Evolutionary conservation across 768 basidiomycete species (phyloP), one percentile per base, ranked within the genome.

Genomic region (Auriscalpium orientale): DNA sequence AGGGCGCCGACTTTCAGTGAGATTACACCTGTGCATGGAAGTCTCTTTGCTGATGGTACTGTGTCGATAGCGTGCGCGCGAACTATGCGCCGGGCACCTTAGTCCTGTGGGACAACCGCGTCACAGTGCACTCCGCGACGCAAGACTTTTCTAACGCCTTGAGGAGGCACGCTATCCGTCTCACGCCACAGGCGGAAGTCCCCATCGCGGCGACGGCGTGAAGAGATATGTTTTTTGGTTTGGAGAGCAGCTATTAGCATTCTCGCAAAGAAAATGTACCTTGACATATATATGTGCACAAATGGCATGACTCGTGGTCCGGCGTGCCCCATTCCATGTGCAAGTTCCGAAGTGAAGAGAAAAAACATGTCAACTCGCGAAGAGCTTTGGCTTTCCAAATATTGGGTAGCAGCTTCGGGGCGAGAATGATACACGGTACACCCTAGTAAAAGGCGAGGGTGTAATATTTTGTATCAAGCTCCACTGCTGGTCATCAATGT

Each of bases 401-500:
- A 60, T 57, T 55, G 50, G 4, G 2, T n/a, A 40, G 58, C 48
- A 54, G 56, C 38, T 57, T 59, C 51, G 2, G 2, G 12, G 10
- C 1, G 51, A 48, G 18, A 74, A 71, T 68, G 68, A 66, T 67
- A 77, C 78, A 80, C 79, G 74, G 80, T 79, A 78, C 75, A 75
- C 79, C 79, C 80, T 81, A 80, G 80, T 81, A 80, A 81, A 81
- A 81, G 79, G 80, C 78, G 79, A 81, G 80, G 79, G 80, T 76
- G 75, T 78, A 78, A 74, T 78, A 16, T 12, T 21, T 60, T 60
- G 58, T 53, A 21, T 33, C 46, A 46, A 45, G 53, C 51, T 37
- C 61, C 49, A 15, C 58, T 50, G 56, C 60, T 18, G 9, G 28
- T 28, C 7, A 7, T 4, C 7, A 28, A 7, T 28, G 28, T 1